A percentile compares a stretch with the other conserved stretches of the same genome.
Evolutionary conservation across 129 eudicot genomes (phyloP).

Genomic region (Smallanthus sonchifolius): DNA sequence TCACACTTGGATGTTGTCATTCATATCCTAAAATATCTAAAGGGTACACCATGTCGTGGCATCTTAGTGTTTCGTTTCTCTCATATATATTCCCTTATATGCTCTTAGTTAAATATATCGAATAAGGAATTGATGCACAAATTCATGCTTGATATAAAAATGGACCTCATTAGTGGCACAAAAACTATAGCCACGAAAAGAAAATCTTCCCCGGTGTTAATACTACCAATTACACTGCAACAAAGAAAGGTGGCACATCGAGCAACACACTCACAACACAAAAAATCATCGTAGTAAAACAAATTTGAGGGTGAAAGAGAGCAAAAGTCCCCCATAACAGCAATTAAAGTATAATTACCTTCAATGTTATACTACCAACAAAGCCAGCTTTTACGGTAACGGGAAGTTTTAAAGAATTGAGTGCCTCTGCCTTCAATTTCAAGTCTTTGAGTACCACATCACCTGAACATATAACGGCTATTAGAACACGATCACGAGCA

Average conservation of each 20-base stretch:
- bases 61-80: not conserved
- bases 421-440: slow-evolving; percentile 93
- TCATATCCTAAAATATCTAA: not conserved
- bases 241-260: not conserved
- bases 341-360: slow-evolving; percentile 45
- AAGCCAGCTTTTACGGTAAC: slow-evolving; percentile 94
- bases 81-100: not conserved
- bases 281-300: not conserved
- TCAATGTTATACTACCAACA: slow-evolving; percentile 87
- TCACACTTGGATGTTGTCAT: not conserved
- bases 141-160: not conserved
- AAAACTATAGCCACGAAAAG: not conserved
- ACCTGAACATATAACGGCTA: slow-evolving; percentile 39
- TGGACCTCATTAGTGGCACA: not conserved
- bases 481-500: slow-evolving; percentile 15
- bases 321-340: not conserved
- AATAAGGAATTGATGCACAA: too few species aligned
- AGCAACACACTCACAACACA: slow-evolving; percentile 9
- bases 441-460: slow-evolving; percentile 96
- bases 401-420: slow-evolving; percentile 85
- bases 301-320: not conserved
- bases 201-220: not conserved
- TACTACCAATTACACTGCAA: not conserved
- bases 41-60: not conserved
- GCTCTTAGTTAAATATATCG: not conserved